These are phyloP conservation scores for Hypoxylon subgilvum DNA, from an alignment of 495 filamentous ascomycete genomes.

Conservation along the genomic window DNA sequence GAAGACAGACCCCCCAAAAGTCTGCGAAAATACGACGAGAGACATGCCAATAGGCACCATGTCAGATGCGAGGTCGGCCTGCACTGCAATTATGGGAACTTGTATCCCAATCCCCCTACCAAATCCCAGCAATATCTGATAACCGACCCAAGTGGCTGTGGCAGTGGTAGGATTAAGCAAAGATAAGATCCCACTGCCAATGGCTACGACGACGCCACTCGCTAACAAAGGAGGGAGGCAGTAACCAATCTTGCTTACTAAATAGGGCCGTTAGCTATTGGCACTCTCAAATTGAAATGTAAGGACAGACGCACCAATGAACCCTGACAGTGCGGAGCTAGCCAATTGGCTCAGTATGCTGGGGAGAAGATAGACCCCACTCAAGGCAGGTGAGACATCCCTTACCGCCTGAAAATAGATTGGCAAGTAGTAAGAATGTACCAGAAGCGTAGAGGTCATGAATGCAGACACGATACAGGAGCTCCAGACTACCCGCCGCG, in stretches of 20 bases:
- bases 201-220: slow-evolving; percentile 6
- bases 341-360: slow-evolving; percentile 51
- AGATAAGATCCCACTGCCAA: slow-evolving; percentile 51
- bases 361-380: slow-evolving; percentile 56
- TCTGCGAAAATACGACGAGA: slow-evolving; percentile 51
- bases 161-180: slow-evolving; percentile 41
- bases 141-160: slow-evolving; percentile 54
- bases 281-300: neutral
- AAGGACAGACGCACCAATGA: slow-evolving; percentile 46
- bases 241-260: slow-evolving; percentile 25
- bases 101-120: slow-evolving; percentile 50
- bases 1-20: slow-evolving; percentile 48
- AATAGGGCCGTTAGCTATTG: neutral
- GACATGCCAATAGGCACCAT: slow-evolving; percentile 54
- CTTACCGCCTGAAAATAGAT: slow-evolving; percentile 70
- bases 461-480: slow-evolving; percentile 39
- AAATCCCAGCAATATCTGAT: slow-evolving; percentile 54
- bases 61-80: slow-evolving; percentile 45
- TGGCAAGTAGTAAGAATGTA: slow-evolving; percentile 58
- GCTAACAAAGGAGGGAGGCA: slow-evolving; percentile 36
- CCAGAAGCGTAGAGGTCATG: slow-evolving; percentile 34
- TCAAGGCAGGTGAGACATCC: slow-evolving; percentile 47
- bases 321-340: slow-evolving; percentile 46
- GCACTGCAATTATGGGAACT: slow-evolving; percentile 52
- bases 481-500: slow-evolving; percentile 42